Conservation (phyloP, 164 flowering plant genomes). For the Stephania cephalantha region DNA sequence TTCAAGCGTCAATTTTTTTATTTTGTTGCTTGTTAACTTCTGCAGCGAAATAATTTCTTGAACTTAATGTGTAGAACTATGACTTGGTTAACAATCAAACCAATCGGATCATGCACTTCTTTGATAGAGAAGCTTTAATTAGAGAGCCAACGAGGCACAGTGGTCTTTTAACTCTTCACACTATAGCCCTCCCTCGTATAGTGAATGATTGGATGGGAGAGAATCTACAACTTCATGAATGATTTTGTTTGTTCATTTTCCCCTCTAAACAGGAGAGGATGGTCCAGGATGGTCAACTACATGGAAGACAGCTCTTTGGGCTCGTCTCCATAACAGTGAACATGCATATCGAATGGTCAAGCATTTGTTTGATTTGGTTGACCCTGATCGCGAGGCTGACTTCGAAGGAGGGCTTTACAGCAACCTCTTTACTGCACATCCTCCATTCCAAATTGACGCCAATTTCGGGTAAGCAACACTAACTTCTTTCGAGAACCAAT, state of each 20-base stretch:
- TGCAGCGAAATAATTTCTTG: background rate
- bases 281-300: conserved; percentile 98
- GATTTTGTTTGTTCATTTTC: background rate
- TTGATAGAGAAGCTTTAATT: too few species aligned
- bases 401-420: conserved; percentile 87
- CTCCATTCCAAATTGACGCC: conserved; percentile 87
- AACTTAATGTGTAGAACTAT: background rate
- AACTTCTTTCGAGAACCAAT: background rate
- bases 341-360: conserved; percentile 82
- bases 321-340: conserved; percentile 70
- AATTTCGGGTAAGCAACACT: conserved; percentile 66
- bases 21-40: background rate
- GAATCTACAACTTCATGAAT: background rate
- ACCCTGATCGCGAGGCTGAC: conserved; percentile 55
- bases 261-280: conserved; percentile 56
- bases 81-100: background rate
- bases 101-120: background rate
- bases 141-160: too few species aligned
- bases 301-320: conserved; percentile 85
- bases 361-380: conserved; percentile 68
- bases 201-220: background rate
- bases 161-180: background rate
- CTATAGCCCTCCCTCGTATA: background rate
- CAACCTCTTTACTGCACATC: conserved; percentile 89
- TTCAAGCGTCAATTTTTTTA: too few species aligned